These are phyloP conservation scores for Colletotrichum chrysophilum DNA, from an alignment of 2,329 filamentous ascomycete species.

Conservation along the genomic window DNA sequence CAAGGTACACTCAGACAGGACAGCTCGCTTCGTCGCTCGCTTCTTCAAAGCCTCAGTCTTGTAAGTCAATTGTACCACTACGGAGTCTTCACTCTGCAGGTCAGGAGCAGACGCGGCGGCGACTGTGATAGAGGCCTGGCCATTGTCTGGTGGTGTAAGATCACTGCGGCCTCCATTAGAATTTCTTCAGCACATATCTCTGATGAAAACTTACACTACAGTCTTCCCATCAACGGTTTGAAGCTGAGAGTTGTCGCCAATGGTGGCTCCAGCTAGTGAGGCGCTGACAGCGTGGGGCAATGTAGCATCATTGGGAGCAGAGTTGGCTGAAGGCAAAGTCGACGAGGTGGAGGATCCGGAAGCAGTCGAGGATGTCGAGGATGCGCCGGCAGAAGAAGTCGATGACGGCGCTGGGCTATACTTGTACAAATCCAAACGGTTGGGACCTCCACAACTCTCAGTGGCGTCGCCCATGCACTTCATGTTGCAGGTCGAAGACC, in stretches of 20 bases:
- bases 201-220: neutral
- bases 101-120: neutral
- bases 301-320: neutral
- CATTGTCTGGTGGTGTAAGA: neutral
- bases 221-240: neutral
- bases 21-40: neutral
- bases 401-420: neutral
- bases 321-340: neutral
- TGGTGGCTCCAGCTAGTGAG: neutral
- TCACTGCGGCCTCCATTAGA: neutral
- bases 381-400: neutral
- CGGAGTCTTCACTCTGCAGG: neutral
- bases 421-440: conserved; percentile 45
- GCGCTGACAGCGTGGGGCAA: neutral
- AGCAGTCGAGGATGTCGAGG: neutral
- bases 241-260: neutral
- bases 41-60: neutral
- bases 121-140: neutral
- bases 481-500: conserved; percentile 40
- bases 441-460: conserved; percentile 44
- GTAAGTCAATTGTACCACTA: neutral
- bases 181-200: accelerated
- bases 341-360: neutral
- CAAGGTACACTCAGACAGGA: neutral
- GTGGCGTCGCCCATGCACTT: conserved; percentile 44